A percentile compares a stretch with the other conserved stretches of the same genome.
phyloP scores from a whole-genome alignment of 495 filamentous ascomycete genomes.

The Talaromyces stipitatus region DNA sequence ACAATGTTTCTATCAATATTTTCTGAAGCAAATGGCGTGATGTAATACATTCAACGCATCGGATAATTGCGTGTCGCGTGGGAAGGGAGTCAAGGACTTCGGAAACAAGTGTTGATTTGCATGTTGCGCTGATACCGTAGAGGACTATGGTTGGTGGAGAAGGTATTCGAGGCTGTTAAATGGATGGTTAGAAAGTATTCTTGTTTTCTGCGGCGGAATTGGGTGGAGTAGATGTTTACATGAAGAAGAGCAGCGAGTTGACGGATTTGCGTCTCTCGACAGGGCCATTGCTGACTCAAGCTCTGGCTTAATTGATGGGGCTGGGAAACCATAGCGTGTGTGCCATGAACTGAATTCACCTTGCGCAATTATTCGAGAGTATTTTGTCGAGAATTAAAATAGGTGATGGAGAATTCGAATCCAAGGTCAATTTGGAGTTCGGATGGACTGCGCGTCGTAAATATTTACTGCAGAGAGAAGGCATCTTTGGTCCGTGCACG shows the following conservation, averaged over 20 bases:
- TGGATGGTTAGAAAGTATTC: background rate
- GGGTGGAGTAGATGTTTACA: conserved; percentile 32
- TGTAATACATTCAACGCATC: conserved; percentile 80
- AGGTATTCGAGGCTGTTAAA: conserved; percentile 27
- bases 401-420: background rate
- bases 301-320: conserved; percentile 17
- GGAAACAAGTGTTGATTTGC: conserved; percentile 67
- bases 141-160: conserved; percentile 59
- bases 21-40: conserved; percentile 73
- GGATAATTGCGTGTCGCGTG: conserved; percentile 62
- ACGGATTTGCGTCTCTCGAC: conserved; percentile 55
- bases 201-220: background rate
- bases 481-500: background rate
- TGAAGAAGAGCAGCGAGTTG: conserved; percentile 55
- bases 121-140: conserved; percentile 86
- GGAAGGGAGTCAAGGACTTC: conserved; percentile 49
- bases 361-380: background rate
- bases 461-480: background rate
- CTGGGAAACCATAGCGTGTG: conserved; percentile 2
- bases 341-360: conserved; percentile 3
- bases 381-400: background rate
- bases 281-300: conserved; percentile 49
- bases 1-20: conserved; percentile 38
- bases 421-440: too few relatives aligned
- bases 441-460: background rate